Evolutionary conservation across 257 asterid genomes (phyloP).

Genomic region (Handroanthus guayacan): DNA sequence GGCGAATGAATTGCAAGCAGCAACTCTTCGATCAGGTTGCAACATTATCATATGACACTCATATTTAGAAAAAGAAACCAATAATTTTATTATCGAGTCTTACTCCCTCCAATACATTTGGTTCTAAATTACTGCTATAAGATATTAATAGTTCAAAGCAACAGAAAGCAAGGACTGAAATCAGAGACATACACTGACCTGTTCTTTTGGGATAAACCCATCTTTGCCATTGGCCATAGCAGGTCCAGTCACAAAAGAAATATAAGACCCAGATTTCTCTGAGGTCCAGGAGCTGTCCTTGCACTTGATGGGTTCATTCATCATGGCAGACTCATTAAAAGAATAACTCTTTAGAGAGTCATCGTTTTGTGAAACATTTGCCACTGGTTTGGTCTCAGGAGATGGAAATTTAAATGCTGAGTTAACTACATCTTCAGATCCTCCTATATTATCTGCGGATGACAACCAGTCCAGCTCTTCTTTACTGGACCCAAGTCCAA

Average conservation of each 20-base stretch:
- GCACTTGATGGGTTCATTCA: constrained; percentile 43
- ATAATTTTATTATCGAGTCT: constrained; percentile 29
- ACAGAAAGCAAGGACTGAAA: not conserved
- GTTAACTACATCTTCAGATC: constrained; percentile 48
- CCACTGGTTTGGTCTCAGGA: constrained; percentile 50
- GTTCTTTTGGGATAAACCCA: constrained; percentile 46
- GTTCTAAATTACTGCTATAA: not conserved
- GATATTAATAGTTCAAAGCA: not conserved
- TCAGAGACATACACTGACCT: constrained; percentile 45
- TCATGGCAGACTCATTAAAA: constrained; percentile 43
- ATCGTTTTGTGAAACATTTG: constrained; percentile 41
- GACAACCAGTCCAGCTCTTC: constrained; percentile 77
- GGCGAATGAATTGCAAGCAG: not conserved
- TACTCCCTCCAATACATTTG: constrained; percentile 31
- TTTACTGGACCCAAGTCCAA: constrained; percentile 69
- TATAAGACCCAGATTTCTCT: constrained; percentile 44
- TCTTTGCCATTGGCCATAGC: constrained; percentile 45
- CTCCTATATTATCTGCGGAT: constrained; percentile 65
- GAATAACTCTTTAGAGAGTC: constrained; percentile 46
- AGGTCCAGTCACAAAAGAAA: constrained; percentile 52
- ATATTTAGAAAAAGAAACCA: not conserved
- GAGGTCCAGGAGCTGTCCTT: constrained; percentile 52
- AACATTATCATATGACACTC: not conserved
- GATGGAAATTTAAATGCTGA: constrained; percentile 58
- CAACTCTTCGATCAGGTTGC: not conserved